Evolutionary conservation across 768 basidiomycete species (phyloP), one percentile per base, ranked within the genome.

Genomic region (Dictyophora rubrovolvata): DNA sequence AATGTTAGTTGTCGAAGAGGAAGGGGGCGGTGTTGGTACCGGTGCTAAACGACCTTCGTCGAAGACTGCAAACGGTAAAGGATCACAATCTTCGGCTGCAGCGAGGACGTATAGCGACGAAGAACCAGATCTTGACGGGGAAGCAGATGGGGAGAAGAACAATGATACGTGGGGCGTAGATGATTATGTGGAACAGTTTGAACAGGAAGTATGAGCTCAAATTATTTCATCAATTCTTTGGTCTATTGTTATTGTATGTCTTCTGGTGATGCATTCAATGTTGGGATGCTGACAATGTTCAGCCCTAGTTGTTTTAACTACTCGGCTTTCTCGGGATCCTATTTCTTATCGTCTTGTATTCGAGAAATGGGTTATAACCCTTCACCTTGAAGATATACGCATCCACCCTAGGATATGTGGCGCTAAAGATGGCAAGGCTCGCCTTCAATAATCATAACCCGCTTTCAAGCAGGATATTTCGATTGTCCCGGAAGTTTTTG

Each of bases 161-260:
- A 63, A 67, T 20, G 74, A 59, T 53, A 59, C 57, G 4, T 59
- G 57, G 57, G 57, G 57, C 6, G 57, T 42, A 1, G 55, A 18
- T n/a, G 57, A 59, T 37, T 72, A 48, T 77, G 76, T 69, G 71
- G 85, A 81, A 51, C 74, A 68, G 22, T 90, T 86, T 64, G 87
- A 90, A 65, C 87, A 89, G 66, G 88, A 90, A 70, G 80, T 86
- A 16, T 74, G 63, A 55, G 28, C 28, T 28, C 28, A 28, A n/a
- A 28, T 28, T 28, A 28, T 28, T 28, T 28, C 28, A 11, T 28
- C 36, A 34, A 20, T 8, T 49, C 7, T 59, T 21, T 12, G 8
- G n/a, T 55, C 18, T 55, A 33, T 36, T 54, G 47, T 46, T 56
- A 22, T 22, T 51, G 28, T 22, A 51, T 51, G 16, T 51, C n/a